Evolutionary conservation across 345 rosid species (phyloP).

Genomic region (Alliaria petiolata): DNA sequence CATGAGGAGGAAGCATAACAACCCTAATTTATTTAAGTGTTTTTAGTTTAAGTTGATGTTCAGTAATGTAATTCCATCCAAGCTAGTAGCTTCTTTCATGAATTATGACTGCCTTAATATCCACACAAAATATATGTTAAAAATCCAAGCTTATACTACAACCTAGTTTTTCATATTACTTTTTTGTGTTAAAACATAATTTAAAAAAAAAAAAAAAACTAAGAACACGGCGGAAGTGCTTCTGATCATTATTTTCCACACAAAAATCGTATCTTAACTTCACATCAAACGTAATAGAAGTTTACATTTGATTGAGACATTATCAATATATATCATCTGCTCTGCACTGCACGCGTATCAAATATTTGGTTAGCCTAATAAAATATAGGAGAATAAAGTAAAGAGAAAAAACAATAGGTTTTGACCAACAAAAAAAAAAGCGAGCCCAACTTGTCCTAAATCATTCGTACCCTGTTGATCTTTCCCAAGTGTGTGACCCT

Average conservation of each 20-base stretch:
- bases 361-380: background rate
- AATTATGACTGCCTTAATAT: background rate
- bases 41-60: background rate
- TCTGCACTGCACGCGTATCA: conserved; percentile 28
- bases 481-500: conserved; percentile 13
- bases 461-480: background rate
- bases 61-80: background rate
- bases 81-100: background rate
- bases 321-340: conserved; percentile 14
- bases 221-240: background rate
- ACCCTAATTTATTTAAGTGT: background rate
- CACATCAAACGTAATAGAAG: conserved; percentile 23
- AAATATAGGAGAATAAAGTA: conserved; percentile 17
- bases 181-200: background rate
- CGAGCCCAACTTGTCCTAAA: conserved; percentile 22
- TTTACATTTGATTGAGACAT: conserved; percentile 24
- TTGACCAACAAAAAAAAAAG: conserved; percentile 32
- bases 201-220: background rate
- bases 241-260: conserved; percentile 6
- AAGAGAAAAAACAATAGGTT: background rate
- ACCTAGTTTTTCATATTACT: too few species aligned
- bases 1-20: conserved; percentile 2
- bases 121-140: background rate
- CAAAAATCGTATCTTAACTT: conserved; percentile 10
- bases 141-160: background rate